phyloP scores from a whole-genome alignment of 331 rosid genomes.

The Quercus phellos region DNA sequence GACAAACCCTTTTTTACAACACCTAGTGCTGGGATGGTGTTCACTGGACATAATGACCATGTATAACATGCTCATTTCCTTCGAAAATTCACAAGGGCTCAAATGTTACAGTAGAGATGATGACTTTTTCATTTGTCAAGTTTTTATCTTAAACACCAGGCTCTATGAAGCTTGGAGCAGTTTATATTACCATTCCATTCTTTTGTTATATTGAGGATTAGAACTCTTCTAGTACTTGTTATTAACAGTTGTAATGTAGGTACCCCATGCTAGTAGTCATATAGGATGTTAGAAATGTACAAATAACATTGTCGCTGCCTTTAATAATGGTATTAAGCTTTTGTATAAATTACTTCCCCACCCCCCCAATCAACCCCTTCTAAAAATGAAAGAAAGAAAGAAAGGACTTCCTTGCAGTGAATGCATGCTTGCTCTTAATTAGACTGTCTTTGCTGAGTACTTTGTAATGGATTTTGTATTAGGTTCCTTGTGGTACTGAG shows the following conservation, averaged over 20 bases:
- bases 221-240: not conserved
- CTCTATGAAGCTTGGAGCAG: not conserved
- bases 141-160: not conserved
- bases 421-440: conserved; percentile 3
- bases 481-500: conserved; percentile 99
- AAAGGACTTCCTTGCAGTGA: conserved; percentile 16
- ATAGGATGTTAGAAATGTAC: not conserved
- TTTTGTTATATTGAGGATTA: not conserved
- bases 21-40: not conserved
- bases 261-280: not conserved
- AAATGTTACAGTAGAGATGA: not conserved
- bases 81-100: not conserved
- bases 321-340: not conserved
- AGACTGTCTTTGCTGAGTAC: conserved; percentile 11
- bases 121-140: not conserved
- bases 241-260: not conserved
- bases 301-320: not conserved
- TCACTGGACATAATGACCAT: not conserved
- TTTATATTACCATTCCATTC: not conserved
- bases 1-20: not conserved
- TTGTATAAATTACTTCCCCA: not conserved
- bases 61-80: not conserved
- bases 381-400: not conserved
- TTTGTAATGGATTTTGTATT: conserved; percentile 24
- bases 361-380: not conserved